Percentiles rank a stretch among this genome's conserved stretches.
Evolutionary conservation across 208 protist genomes (phyloP).

Genomic region (Crithidia sp.): DNA sequence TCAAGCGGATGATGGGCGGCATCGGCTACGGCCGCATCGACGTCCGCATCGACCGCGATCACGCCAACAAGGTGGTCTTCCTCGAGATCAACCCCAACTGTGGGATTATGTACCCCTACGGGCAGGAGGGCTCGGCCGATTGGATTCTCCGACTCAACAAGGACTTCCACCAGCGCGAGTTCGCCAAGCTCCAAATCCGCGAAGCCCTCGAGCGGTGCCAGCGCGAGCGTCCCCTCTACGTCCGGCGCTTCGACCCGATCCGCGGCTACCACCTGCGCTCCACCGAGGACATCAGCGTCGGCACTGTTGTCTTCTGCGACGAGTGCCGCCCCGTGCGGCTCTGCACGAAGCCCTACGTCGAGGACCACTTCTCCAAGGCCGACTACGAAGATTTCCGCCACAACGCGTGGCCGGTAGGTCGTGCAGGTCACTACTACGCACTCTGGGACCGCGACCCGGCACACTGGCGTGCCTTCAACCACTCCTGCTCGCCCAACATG

Average conservation of each 20-base stretch:
- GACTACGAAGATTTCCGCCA: slow-evolving; percentile 70
- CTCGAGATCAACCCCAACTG: slow-evolving; percentile 94
- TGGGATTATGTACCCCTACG: slow-evolving; percentile 90
- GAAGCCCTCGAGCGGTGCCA: slow-evolving; percentile 59
- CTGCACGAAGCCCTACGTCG: slow-evolving; percentile 80
- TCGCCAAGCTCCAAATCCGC: slow-evolving; percentile 79
- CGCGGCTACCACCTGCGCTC: slow-evolving; percentile 79
- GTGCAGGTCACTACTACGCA: slow-evolving; percentile 81
- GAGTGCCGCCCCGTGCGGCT: slow-evolving; percentile 70
- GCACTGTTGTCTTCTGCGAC: slow-evolving; percentile 67
- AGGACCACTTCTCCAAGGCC: slow-evolving; percentile 40
- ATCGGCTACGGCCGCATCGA: slow-evolving; percentile 90
- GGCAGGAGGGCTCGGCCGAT: slow-evolving; percentile 86
- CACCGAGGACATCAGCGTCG: slow-evolving; percentile 51
- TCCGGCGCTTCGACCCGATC: slow-evolving; percentile 50
- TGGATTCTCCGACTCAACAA: slow-evolving; percentile 82
- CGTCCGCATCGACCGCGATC: slow-evolving; percentile 77
- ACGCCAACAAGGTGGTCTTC: slow-evolving; percentile 68
- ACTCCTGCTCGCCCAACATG: slow-evolving; percentile 88
- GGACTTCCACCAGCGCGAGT: slow-evolving; percentile 78
- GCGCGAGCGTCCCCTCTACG: slow-evolving; percentile 51
- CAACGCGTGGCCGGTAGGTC: slow-evolving; percentile 79
- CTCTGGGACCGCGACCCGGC: slow-evolving; percentile 79
- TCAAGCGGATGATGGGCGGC: slow-evolving; percentile 90
- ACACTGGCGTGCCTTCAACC: slow-evolving; percentile 78